Base-by-base conservation (phyloP, 495 filamentous ascomycete species). In the Penicillium bialowiezense region DNA sequence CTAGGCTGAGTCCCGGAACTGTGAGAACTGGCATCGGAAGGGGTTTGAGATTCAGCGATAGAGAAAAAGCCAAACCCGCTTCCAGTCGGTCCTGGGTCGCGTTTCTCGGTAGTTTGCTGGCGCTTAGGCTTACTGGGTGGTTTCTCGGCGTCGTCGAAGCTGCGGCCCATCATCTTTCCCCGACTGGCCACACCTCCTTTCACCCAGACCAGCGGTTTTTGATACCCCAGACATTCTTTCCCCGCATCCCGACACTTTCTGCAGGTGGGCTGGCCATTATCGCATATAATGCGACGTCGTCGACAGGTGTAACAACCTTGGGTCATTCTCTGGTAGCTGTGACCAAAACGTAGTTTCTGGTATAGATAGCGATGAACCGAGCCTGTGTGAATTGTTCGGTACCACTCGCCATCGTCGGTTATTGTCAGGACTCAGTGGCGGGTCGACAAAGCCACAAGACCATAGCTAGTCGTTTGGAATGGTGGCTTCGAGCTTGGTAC, bases 161-260 rank as follows among this genome's bases (percentile, higher is more conserved):
- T 74, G 60, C 70, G 65, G 10, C 73, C 73, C 73, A 76, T 76
- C 73, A 76, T 76, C 59, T 73, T 74, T 33, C 73, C 73, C 24
- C 73, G 73, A 56, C 73, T 76, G 21, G 71, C 71, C 42, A 76
- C 71, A 32, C 73, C 72, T 47, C 72, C 73, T 42, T 76, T 76
- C n/a, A 76, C 73, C 73, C 73, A 76, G 9, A 76, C 68, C 44
- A 76, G 56, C 17, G 73, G 73, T 50, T 76, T 76, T 63, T 83
- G 78, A 59, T 86, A 86, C 34, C 82, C 82, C 41, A 76, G 65
- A 57, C 82, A 86, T 62, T 80, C 73, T 49, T 83, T 77, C 45
- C 78, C 77, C 62, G 79, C 78, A 72, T 84, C 79, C 38, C 73
- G 72, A 62, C 83, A 86, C 50, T 84, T 84, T 50, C 75, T 74